Evolutionary conservation across 2,329 filamentous ascomycete species (phyloP).

Genomic region (Fusarium pseudoanthophilum): DNA sequence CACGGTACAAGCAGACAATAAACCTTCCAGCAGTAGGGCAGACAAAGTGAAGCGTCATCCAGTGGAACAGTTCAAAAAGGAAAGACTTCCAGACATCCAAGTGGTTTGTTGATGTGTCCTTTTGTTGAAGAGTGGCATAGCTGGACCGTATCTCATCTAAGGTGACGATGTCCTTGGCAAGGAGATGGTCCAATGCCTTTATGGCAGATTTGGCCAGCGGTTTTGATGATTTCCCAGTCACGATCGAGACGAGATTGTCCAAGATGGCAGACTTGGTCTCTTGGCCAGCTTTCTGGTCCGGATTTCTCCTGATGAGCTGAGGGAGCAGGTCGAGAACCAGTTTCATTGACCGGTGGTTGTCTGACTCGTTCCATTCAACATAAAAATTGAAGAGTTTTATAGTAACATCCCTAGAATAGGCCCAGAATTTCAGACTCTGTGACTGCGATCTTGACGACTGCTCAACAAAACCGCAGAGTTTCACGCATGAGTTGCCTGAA

Average conservation of each 20-base stretch:
- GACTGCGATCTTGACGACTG: slow-evolving; percentile 64
- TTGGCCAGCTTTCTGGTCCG: slow-evolving; percentile 51
- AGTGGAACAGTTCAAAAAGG: slow-evolving; percentile 61
- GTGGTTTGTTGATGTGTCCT: slow-evolving; percentile 7
- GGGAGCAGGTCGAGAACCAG: slow-evolving; percentile 69
- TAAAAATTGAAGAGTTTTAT: slow-evolving; percentile 69
- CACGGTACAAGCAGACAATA: slow-evolving; percentile 66
- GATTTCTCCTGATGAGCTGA: slow-evolving; percentile 62
- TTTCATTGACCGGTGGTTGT: slow-evolving; percentile 72
- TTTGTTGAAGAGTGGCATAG: slow-evolving; percentile 55
- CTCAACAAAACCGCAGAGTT: slow-evolving; percentile 71
- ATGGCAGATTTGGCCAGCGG: slow-evolving; percentile 76
- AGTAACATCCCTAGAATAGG: slow-evolving; percentile 61
- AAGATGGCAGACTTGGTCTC: slow-evolving; percentile 59
- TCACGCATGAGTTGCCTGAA: slow-evolving; percentile 66
- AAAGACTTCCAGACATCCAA: slow-evolving; percentile 62
- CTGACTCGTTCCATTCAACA: slow-evolving; percentile 74
- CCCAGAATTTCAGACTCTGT: slow-evolving; percentile 57
- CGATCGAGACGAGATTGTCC: slow-evolving; percentile 65
- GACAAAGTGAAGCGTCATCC: slow-evolving; percentile 67
- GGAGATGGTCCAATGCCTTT: slow-evolving; percentile 72
- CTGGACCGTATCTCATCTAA: slow-evolving; percentile 57
- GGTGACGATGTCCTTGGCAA: slow-evolving; percentile 68
- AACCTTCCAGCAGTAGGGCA: slow-evolving; percentile 71
- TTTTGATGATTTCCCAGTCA: slow-evolving; percentile 69